Evolutionary conservation across 495 filamentous ascomycete species (phyloP), one percentile per base, ranked within the genome.

Genomic region (Trichoderma reesei): DNA sequence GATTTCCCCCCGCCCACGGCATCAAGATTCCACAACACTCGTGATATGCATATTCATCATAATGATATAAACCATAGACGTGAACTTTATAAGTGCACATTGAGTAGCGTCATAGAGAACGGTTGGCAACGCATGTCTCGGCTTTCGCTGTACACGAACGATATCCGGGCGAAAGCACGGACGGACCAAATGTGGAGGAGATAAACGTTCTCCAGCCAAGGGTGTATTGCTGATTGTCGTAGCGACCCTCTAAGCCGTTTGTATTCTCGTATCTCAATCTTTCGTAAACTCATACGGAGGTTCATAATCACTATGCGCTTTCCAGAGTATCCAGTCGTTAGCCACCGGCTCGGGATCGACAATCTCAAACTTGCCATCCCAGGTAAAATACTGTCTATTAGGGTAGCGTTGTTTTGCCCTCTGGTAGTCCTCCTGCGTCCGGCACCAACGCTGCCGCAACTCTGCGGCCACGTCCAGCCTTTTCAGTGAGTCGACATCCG

Each of bases 111-210:
- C 16, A 51, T 51, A 18, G 26, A 51, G 46, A 51, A 51, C 18
- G 46, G 13, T 56, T 56, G 51, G 18, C 51, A 11, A n/a, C 31
- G 51, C 20, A 56, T 56, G 51, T 56, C 51, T 56, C 51, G 51
- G 8, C 3, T 34, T 3, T 33, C 31, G 51, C 20, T 33, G 51
- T 11, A 56, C 20, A 33, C 26, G 10, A 9, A 1, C n/a, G 11
- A 56, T 34, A 14, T 10, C 5, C 4, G 5, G 37, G 37, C 37
- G 4, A 10, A 39, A 39, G 10, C 10, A 39, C 37, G 37, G 5
- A 39, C 4, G 37, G 5, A 5, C 10, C 37, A 39, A 5, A 10
- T n/a, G n/a, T n/a, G n/a, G n/a, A n/a, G n/a, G n/a, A n/a, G n/a
- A n/a, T n/a, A n/a, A n/a, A n/a, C n/a, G n/a, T n/a, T n/a, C n/a